Base-by-base conservation (phyloP, 495 filamentous ascomycete species). In the Penicillium maclennaniae region DNA sequence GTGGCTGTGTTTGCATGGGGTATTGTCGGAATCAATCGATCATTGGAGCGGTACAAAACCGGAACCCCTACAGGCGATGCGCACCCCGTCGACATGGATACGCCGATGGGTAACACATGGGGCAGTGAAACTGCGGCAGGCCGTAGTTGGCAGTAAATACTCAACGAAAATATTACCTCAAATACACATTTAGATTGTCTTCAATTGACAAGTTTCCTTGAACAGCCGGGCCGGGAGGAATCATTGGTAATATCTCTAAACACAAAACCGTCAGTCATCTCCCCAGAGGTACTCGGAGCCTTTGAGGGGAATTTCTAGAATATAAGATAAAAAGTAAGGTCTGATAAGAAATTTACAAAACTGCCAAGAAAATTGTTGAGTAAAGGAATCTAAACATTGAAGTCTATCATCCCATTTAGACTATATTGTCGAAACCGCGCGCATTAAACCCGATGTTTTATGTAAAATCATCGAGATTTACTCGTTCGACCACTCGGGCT, bases 401-500 rank as follows among this genome's bases (percentile, higher is more conserved):
- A 23, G 23, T 23, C 2, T 23, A 23, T 23, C 23, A 5, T 2
- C 23, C 23, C 23, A 23, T 23, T 23, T 23, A n/a, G 23, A 23
- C 5, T 23, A 5, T 23, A 2, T 23, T 23, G 2, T 23, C 23
- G 44, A 19, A n/a, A 31, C 8, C 10, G 8, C 14, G 26, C 9
- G 39, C 12, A 40, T 20, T 8, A 7, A 17, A 20, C 14, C 7
- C 42, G 25, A 7, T 26, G 6, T 44, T 2, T 21, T 21, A 1
- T 7, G 2, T n/a, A 21, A 7, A 39, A 16, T 15, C n/a, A 20
- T 12, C 9, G 28, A 16, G 6, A 21, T 56, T 62, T 84, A 97
- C 67, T 92, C 83, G 66, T 97, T 70, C 21, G 79, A 84, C 93
- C 93, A 98, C 68, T 95, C 82, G 1, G 93, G 75, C 79, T 95